Conservation (phyloP, 805 yeast genomes). For the Jamesozyma piceae region DNA sequence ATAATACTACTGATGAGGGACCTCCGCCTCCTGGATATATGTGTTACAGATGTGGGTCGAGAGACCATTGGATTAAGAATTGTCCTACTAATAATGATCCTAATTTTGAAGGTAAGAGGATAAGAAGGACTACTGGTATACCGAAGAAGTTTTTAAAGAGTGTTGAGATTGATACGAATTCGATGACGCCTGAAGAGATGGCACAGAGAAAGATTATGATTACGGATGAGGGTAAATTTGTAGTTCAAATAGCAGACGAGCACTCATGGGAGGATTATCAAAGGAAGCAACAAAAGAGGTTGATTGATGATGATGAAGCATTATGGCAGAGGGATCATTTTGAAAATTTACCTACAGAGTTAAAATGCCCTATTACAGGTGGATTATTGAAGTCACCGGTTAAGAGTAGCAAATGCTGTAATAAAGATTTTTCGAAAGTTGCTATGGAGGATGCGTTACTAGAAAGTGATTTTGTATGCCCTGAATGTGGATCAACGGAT, state of each 20-base stretch:
- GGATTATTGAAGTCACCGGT: constrained; percentile 64
- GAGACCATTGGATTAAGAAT: constrained; percentile 91
- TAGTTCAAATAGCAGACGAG: constrained; percentile 89
- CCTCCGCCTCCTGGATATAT: constrained; percentile 91
- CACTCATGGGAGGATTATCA: constrained; percentile 86
- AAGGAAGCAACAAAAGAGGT: constrained; percentile 39
- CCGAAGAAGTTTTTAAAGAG: constrained; percentile 87
- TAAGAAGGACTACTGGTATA: constrained; percentile 92
- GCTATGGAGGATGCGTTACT: constrained; percentile 58
- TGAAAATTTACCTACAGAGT: constrained; percentile 41
- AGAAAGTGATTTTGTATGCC: constrained; percentile 84
- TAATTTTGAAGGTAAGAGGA: constrained; percentile 83
- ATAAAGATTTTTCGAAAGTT: constrained; percentile 45
- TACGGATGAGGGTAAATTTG: constrained; percentile 91
- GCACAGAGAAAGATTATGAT: constrained; percentile 59
- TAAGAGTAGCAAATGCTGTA: constrained; percentile 71
- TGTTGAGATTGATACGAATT: constrained; percentile 40
- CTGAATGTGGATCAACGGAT: constrained; percentile 70
- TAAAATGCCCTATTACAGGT: constrained; percentile 62
- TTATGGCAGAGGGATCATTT: constrained; percentile 38
- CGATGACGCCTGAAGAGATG: constrained; percentile 59
- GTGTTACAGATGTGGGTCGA: constrained; percentile 92
- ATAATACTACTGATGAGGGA: constrained; percentile 41
- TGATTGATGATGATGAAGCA: constrained; percentile 35
- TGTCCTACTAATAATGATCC: constrained; percentile 95